phyloP scores from a whole-genome alignment of 345 rosid genomes.

The Excoecaria cochinchinensis region DNA sequence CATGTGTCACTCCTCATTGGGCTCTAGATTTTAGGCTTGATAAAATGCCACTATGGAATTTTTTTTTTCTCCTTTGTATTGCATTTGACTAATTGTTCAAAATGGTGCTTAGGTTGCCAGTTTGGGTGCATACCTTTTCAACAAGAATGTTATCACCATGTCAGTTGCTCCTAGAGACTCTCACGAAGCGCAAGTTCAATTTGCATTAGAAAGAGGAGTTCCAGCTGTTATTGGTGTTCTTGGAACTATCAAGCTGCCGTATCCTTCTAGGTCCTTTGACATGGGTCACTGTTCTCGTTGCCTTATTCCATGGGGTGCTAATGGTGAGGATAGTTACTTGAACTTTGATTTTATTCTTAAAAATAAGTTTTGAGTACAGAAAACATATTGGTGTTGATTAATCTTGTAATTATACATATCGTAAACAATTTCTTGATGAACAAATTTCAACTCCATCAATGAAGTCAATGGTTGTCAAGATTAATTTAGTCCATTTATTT shows the following conservation, averaged over 20 bases:
- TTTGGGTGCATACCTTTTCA: constrained; percentile 35
- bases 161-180: constrained; percentile 40
- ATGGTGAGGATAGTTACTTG: constrained; percentile 21
- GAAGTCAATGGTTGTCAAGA: background rate
- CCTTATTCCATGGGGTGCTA: constrained; percentile 34
- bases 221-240: constrained; percentile 38
- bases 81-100: constrained; percentile 9
- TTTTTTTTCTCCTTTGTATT: background rate
- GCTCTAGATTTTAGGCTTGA: background rate
- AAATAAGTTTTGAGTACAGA: background rate
- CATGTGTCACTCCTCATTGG: background rate
- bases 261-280: constrained; percentile 35
- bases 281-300: constrained; percentile 40
- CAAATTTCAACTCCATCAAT: background rate
- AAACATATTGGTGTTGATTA: background rate
- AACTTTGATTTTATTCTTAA: background rate
- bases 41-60: background rate
- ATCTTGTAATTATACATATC: background rate
- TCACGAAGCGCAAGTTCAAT: constrained; percentile 37
- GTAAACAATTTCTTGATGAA: background rate
- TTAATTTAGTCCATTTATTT: background rate
- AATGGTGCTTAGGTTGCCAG: constrained; percentile 28
- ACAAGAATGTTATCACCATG: constrained; percentile 34
- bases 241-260: constrained; percentile 36
- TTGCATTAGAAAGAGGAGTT: constrained; percentile 37